phyloP scores from a whole-genome alignment of 768 basidiomycete species.

The Paxillus involutus region DNA sequence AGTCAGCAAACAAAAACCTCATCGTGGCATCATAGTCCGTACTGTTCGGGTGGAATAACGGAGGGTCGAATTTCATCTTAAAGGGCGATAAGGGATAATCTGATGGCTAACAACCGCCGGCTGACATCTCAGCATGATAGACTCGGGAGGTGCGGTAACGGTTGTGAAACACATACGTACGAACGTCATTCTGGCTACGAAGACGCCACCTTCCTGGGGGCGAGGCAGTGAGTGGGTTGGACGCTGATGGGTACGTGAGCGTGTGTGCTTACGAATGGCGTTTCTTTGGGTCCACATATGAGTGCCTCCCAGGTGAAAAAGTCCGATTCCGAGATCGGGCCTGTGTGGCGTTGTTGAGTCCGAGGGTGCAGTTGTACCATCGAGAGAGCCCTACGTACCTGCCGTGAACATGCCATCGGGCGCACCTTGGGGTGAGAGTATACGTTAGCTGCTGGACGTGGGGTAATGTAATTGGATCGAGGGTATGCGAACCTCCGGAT shows the following conservation, averaged over 20 bases:
- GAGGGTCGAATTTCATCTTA: slow-evolving; percentile 99
- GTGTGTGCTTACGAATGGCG: slow-evolving; percentile 71
- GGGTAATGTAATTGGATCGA: too few species aligned
- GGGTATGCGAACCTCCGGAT: slow-evolving; percentile 55
- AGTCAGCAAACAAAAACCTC: not conserved
- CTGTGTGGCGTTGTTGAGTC: slow-evolving; percentile 36
- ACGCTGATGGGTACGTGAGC: too few species aligned
- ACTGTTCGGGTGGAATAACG: slow-evolving; percentile 98
- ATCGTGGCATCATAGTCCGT: slow-evolving; percentile 29
- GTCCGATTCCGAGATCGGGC: slow-evolving; percentile 88
- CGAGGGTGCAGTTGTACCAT: not conserved
- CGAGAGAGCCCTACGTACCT: slow-evolving; percentile 37
- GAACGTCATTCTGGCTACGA: slow-evolving; percentile 89
- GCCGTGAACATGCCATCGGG: slow-evolving; percentile 98
- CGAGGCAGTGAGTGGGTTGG: not conserved
- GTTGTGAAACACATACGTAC: slow-evolving; percentile 61
- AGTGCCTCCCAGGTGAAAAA: slow-evolving; percentile 97
- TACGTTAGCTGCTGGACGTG: not conserved
- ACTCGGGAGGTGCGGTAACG: slow-evolving; percentile 1
- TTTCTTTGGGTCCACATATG: slow-evolving; percentile 91
- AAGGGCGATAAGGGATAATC: slow-evolving; percentile 98
- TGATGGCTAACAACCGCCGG: slow-evolving; percentile 51
- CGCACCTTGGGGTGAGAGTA: slow-evolving; percentile 52
- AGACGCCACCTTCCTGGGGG: slow-evolving; percentile 87
- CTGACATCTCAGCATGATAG: not conserved